Base-by-base conservation (phyloP, 2,329 filamentous ascomycete genomes). In the Aureobasidium sp. region DNA sequence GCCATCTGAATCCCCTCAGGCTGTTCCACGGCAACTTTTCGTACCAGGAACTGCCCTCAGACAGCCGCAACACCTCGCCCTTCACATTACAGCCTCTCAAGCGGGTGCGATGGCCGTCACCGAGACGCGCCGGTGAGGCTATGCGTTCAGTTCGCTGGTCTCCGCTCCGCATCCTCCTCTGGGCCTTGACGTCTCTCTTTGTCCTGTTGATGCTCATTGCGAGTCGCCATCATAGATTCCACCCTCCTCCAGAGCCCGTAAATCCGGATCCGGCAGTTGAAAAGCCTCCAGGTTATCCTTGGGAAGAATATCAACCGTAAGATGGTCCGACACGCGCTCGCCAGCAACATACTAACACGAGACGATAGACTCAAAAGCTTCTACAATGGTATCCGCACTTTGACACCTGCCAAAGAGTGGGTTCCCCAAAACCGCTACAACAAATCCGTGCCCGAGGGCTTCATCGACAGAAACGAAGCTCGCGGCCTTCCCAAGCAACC, bases 331-430 rank as follows among this genome's bases (percentile, higher is more conserved):
- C 6, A 7, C 69, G 41, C 70, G 70, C 62, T 70, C 73, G 42
- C 17, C 79, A 17, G 75, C 65, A 73, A 66, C 80, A 78, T 74
- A 78, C 67, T 71, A 75, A 65, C 80, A 76, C 9, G 36, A 8
- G 22, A 1, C 62, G 69, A n/a, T 65, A 77, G 76, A 49, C 65
- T 81, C 53, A 74, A 75, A 63, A 78, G 76, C 45, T 79, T 76
- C 68, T 81, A 77, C 70, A 79, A 78, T 57, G 79, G 79, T 58
- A 71, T 81, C 41, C 72, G 76, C 57, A 79, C 74, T 25, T 69
- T 81, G 15, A 78, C 80, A 25, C 72, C 76, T 2, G 71, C 68
- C 53, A 68, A 69, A 31, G 51, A 62, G 3, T 72, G 80, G 56
- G 78, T 73, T 67, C 74, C 76, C 5, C 77, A 80, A 69, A 79